A percentile compares a stretch with the other conserved stretches of the same genome.
Evolutionary conservation across 768 basidiomycete species (phyloP).

Genomic region (Termitomyces sp.): DNA sequence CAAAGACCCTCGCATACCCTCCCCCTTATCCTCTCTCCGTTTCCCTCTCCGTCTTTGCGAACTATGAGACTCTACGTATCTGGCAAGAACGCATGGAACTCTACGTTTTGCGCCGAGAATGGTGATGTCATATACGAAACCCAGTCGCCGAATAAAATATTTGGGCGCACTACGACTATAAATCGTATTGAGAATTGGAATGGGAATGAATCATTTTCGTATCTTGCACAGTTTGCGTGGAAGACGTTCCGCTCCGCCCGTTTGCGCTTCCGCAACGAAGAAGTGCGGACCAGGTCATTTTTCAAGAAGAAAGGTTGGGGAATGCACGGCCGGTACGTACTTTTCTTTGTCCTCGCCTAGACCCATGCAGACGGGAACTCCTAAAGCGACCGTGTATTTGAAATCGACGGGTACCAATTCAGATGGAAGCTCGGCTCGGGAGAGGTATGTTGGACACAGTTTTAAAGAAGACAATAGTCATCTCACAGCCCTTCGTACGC

Average conservation of each 20-base stretch:
- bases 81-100: constrained; percentile 15
- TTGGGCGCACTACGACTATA: constrained; percentile 16
- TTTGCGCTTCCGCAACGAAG: constrained; percentile 13
- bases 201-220: constrained; percentile 8
- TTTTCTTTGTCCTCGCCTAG: background rate
- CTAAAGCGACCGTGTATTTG: constrained; percentile 19
- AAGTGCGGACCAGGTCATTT: constrained; percentile 17
- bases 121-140: constrained; percentile 20
- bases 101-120: constrained; percentile 16
- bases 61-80: constrained; percentile 20
- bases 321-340: constrained; percentile 17
- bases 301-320: constrained; percentile 20
- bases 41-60: background rate
- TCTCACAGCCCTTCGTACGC: background rate
- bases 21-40: background rate
- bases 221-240: constrained; percentile 19
- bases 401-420: constrained; percentile 18
- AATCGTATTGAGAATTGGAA: constrained; percentile 6
- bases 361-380: background rate
- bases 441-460: background rate
- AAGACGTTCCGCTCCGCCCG: constrained; percentile 15
- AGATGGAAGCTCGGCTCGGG: constrained; percentile 17
- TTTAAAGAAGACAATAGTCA: background rate
- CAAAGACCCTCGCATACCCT: background rate
- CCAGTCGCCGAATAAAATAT: constrained; percentile 14